phyloP scores from a whole-genome alignment of 2,329 filamentous ascomycete genomes.

The Madurella fahalii region DNA sequence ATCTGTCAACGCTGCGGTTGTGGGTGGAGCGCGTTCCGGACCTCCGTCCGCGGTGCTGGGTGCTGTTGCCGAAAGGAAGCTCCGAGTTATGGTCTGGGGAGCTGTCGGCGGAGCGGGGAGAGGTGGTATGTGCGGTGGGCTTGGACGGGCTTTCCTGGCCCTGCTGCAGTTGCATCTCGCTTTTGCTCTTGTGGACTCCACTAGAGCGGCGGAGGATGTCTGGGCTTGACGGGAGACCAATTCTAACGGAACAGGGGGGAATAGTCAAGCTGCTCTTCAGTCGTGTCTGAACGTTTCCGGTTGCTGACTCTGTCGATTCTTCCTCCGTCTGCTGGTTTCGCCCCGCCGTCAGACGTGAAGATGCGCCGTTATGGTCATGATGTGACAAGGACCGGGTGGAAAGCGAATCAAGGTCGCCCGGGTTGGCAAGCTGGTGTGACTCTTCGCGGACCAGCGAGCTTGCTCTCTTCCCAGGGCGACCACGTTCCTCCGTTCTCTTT shows the following conservation, averaged over 20 bases:
- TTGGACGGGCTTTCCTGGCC: neutral
- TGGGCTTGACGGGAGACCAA: conserved; percentile 19
- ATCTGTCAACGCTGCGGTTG: conserved; percentile 16
- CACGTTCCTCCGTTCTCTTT: neutral
- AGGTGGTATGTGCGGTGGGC: neutral
- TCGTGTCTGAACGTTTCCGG: neutral
- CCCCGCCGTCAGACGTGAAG: neutral
- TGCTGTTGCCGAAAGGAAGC: conserved; percentile 5
- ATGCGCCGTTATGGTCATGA: conserved; percentile 8
- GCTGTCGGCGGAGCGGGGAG: conserved; percentile 11
- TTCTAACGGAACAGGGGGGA: neutral
- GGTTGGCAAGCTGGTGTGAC: conserved; percentile 11
- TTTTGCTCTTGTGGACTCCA: conserved; percentile 7
- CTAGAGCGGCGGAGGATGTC: conserved; percentile 17
- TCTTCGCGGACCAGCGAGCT: neutral
- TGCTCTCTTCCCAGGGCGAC: neutral
- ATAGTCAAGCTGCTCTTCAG: conserved; percentile 4
- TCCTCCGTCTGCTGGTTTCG: neutral
- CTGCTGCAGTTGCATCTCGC: conserved; percentile 1
- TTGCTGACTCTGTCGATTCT: neutral
- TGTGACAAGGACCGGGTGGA: conserved; percentile 5
- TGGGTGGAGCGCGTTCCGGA: conserved; percentile 5
- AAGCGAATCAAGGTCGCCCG: conserved; percentile 7
- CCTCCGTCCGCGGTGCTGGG: conserved; percentile 7
- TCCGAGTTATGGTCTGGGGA: conserved; percentile 17